Conservation (phyloP, 768 basidiomycete genomes). For the Agaricus subrufescens region DNA sequence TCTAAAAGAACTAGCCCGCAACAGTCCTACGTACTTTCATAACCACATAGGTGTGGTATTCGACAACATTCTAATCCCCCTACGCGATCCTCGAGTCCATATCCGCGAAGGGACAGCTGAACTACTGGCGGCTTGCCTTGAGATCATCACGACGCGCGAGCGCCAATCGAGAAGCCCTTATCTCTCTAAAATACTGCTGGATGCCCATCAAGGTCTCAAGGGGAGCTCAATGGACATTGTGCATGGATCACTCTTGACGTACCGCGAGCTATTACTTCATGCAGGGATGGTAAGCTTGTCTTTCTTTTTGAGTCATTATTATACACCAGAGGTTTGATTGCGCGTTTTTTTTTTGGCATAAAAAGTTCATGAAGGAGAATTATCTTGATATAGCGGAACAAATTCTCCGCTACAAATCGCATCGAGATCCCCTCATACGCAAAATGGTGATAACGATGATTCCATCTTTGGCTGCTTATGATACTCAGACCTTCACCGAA, state of each 20-base stretch:
- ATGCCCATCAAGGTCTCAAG: constrained; percentile 81
- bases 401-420: constrained; percentile 82
- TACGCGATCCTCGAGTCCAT: constrained; percentile 85
- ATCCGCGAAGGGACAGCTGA: constrained; percentile 93
- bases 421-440: constrained; percentile 83
- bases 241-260: constrained; percentile 88
- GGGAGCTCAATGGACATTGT: constrained; percentile 81
- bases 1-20: constrained; percentile 86
- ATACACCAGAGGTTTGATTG: not conserved
- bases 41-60: constrained; percentile 84
- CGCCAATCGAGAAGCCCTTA: constrained; percentile 61
- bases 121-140: constrained; percentile 87
- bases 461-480: constrained; percentile 91
- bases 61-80: constrained; percentile 87
- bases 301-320: constrained; percentile 3
- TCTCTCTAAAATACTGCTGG: constrained; percentile 78
- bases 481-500: constrained; percentile 87
- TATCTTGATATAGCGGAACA: constrained; percentile 87
- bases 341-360: not conserved
- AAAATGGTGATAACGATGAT: constrained; percentile 96
- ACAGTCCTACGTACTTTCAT: constrained; percentile 85
- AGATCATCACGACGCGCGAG: constrained; percentile 77
- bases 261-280: constrained; percentile 85
- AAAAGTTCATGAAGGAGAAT: constrained; percentile 81
- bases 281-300: constrained; percentile 77